Conservation (phyloP, 257 asterid species). For the Solanum gandarillasii region DNA sequence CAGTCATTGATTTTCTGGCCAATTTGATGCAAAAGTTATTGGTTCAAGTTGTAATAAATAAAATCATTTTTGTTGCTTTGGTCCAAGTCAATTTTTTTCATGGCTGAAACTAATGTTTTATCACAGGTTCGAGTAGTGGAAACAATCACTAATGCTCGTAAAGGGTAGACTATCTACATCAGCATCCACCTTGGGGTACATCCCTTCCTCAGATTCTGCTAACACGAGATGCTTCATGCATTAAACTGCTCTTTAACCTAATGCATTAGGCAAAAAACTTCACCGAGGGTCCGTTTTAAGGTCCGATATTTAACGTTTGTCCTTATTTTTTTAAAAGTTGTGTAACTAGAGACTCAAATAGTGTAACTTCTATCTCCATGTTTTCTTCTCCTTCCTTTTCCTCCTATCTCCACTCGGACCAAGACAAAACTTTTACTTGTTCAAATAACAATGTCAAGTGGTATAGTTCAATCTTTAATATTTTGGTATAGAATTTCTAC, state of each 20-base stretch:
- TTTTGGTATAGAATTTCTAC: too few relatives aligned
- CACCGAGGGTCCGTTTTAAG: background rate
- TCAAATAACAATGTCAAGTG: background rate
- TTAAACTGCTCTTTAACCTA: too few relatives aligned
- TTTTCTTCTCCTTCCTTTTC: background rate
- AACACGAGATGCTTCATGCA: background rate
- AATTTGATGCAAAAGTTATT: background rate
- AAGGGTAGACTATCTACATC: too few relatives aligned
- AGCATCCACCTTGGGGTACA: background rate
- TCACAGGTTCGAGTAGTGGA: background rate
- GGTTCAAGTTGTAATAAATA: background rate
- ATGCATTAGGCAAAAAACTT: too few relatives aligned
- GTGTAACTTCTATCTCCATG: background rate
- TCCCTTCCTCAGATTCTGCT: background rate
- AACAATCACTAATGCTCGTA: background rate
- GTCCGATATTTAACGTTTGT: background rate
- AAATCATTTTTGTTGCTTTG: background rate
- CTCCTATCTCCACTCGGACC: background rate
- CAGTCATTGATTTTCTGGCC: background rate
- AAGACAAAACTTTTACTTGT: too few relatives aligned
- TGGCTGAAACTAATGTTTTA: background rate
- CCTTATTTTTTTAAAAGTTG: too few relatives aligned
- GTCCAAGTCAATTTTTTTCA: background rate
- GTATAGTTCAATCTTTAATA: background rate
- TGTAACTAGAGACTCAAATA: too few relatives aligned